phyloP scores from a whole-genome alignment of 495 filamentous ascomycete species.

The Penicillium bovifimosum region DNA sequence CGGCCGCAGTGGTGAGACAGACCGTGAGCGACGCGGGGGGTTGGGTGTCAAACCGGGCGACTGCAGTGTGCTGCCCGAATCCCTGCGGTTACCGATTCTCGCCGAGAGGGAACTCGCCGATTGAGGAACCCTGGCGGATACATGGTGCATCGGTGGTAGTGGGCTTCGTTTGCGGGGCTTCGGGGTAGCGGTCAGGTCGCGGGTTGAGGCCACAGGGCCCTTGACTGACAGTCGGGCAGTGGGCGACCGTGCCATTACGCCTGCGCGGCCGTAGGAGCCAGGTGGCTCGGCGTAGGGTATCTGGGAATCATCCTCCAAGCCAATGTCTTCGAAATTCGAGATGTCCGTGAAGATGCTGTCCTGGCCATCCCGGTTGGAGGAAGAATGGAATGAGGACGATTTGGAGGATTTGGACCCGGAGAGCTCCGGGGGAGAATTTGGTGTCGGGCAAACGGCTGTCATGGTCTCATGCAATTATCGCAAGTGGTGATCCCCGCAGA shows the following conservation, averaged over 20 bases:
- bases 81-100: constrained; percentile 22
- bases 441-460: constrained; percentile 54
- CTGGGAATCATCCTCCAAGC: constrained; percentile 63
- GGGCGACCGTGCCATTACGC: constrained; percentile 29
- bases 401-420: constrained; percentile 85
- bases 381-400: constrained; percentile 81
- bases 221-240: constrained; percentile 31
- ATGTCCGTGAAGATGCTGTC: constrained; percentile 62
- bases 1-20: constrained; percentile 36
- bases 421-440: constrained; percentile 77
- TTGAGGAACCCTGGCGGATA: constrained; percentile 17
- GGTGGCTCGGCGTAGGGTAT: constrained; percentile 24
- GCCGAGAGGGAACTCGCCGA: constrained; percentile 19
- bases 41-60: constrained; percentile 23
- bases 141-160: constrained; percentile 29
- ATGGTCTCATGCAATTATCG: constrained; percentile 45
- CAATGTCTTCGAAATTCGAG: constrained; percentile 89
- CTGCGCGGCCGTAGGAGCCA: constrained; percentile 26
- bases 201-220: constrained; percentile 32
- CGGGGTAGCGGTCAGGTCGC: constrained; percentile 37
- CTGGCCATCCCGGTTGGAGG: constrained; percentile 60
- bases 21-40: constrained; percentile 35
- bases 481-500: constrained; percentile 9
- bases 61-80: constrained; percentile 17
- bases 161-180: constrained; percentile 43